phyloP scores from a whole-genome alignment of 106 monocot genomes.

The Acorus gramineus region DNA sequence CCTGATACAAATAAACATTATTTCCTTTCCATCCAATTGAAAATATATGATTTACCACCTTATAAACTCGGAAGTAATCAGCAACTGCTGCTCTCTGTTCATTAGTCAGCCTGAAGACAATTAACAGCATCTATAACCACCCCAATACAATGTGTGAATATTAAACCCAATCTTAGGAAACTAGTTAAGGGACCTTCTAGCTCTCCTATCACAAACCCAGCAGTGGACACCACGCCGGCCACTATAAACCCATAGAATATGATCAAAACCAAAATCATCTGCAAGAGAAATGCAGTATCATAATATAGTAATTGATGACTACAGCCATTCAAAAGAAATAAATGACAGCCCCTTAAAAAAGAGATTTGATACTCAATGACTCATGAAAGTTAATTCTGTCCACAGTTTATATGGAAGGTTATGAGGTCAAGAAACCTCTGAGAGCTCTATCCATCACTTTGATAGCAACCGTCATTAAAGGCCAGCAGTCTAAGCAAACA shows the following conservation, averaged over 20 bases:
- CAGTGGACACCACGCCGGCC: slow-evolving; percentile 98
- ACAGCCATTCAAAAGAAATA: too few relatives aligned
- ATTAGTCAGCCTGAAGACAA: slow-evolving; percentile 55
- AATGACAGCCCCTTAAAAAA: too few relatives aligned
- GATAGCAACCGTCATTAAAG: slow-evolving; percentile 89
- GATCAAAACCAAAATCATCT: slow-evolving; percentile 99
- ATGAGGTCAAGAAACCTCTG: slow-evolving; percentile 42
- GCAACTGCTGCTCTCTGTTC: slow-evolving; percentile 81
- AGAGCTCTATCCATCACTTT: slow-evolving; percentile 85
- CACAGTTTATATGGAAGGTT: too few relatives aligned
- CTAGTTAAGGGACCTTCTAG: slow-evolving; percentile 51
- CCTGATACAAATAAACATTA: not conserved
- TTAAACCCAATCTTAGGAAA: not conserved
- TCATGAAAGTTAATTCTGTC: too few relatives aligned
- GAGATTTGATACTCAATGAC: too few relatives aligned
- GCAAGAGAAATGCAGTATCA: slow-evolving; percentile 4
- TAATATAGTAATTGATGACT: not conserved
- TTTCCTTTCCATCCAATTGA: too few relatives aligned
- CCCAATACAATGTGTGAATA: not conserved
- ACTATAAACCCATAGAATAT: slow-evolving; percentile 96
- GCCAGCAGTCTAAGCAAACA: slow-evolving; percentile 87
- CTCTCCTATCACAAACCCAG: slow-evolving; percentile 96
- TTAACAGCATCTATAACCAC: not conserved
- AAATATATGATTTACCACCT: slow-evolving; percentile 34
- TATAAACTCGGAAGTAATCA: slow-evolving; percentile 81